Percentiles rank a stretch among this genome's conserved stretches.
phyloP scores from a whole-genome alignment of 352 stramenopile species.

The Pythium dissimile region DNA sequence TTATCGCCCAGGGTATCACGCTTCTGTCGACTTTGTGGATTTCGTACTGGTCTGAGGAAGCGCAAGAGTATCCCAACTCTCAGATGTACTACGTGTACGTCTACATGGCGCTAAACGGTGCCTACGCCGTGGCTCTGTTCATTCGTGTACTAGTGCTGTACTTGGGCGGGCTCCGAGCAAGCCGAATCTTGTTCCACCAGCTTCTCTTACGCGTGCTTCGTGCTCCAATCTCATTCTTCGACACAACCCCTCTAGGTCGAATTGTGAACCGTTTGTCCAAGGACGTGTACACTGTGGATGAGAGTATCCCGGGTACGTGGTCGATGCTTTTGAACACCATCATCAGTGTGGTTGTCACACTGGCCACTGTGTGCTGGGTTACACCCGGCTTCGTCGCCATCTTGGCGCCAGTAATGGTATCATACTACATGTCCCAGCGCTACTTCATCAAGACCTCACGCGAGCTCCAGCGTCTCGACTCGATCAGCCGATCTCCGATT shows the following conservation, averaged over 20 bases:
- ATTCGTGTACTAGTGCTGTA: conserved; percentile 59
- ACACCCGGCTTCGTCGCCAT: conserved; percentile 71
- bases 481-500: conserved; percentile 91
- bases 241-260: conserved; percentile 73
- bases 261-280: conserved; percentile 81
- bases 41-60: conserved; percentile 91
- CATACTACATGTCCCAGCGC: conserved; percentile 75
- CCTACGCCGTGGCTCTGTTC: conserved; percentile 57
- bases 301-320: conserved; percentile 65
- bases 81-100: conserved; percentile 82
- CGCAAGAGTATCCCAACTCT: conserved; percentile 41
- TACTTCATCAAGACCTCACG: conserved; percentile 92
- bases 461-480: conserved; percentile 96
- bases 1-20: conserved; percentile 43
- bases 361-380: conserved; percentile 68
- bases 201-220: conserved; percentile 62
- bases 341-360: conserved; percentile 57
- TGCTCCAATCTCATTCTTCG: conserved; percentile 75
- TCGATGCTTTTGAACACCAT: conserved; percentile 70
- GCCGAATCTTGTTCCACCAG: conserved; percentile 51
- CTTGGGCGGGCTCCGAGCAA: conserved; percentile 54
- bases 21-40: conserved; percentile 86
- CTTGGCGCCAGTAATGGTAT: conserved; percentile 62
- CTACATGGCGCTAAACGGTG: conserved; percentile 73
- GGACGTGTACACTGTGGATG: conserved; percentile 76